Evolutionary conservation across 2,329 filamentous ascomycete genomes (phyloP).

Genomic region (Nigrospora osmanthi): DNA sequence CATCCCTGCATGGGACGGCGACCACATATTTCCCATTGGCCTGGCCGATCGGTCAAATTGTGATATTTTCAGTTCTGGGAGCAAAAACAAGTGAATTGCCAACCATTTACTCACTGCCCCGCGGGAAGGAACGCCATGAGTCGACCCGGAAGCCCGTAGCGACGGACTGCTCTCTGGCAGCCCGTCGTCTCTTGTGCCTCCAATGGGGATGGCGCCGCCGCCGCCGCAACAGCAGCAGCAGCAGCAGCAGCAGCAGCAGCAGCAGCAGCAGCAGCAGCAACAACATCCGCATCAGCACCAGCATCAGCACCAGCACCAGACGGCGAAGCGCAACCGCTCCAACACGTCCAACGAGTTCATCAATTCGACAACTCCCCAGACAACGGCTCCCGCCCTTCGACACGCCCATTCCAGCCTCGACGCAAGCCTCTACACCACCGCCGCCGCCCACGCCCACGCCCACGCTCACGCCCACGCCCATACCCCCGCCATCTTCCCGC

Average conservation of each 20-base stretch:
- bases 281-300: background rate
- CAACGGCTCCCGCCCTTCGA: constrained; percentile 21
- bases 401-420: constrained; percentile 3
- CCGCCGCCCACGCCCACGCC: constrained; percentile 1
- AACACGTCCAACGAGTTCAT: constrained; percentile 14
- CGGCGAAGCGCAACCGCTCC: constrained; percentile 9
- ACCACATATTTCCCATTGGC: background rate
- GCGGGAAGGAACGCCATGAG: too few species aligned
- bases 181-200: too few species aligned
- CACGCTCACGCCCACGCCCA: background rate
- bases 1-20: background rate
- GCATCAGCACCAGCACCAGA: background rate
- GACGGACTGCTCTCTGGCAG: too few species aligned
- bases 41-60: constrained; percentile 1
- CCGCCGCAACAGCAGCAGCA: background rate
- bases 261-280: background rate
- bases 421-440: constrained; percentile 1
- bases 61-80: background rate
- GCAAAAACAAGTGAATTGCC: background rate
- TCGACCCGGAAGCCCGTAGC: too few species aligned
- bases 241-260: background rate
- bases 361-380: constrained; percentile 20
- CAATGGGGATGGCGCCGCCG: too few species aligned
- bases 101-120: too few species aligned
- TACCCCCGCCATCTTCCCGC: background rate